Percentiles rank a stretch among this genome's conserved stretches.
Conservation (phyloP, 2,329 filamentous ascomycete genomes). For the Aureobasidium sp. region DNA sequence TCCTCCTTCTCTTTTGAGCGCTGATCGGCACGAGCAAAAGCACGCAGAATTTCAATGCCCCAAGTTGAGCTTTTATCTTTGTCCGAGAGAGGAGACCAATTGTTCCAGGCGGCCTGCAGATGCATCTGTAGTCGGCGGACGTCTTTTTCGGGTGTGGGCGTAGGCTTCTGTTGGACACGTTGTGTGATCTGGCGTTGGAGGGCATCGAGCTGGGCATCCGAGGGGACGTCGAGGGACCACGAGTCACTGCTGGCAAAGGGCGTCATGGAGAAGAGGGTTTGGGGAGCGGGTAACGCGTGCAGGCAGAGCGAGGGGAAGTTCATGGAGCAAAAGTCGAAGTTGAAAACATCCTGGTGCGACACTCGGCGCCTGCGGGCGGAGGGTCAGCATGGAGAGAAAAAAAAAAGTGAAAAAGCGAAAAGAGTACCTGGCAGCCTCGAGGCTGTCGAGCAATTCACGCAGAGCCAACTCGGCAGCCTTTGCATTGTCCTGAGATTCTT, state of each 20-base stretch:
- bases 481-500: conserved; percentile 5
- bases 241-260: conserved; percentile 71
- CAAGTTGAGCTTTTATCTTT: conserved; percentile 37
- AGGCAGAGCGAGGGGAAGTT: conserved; percentile 82
- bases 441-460: conserved; percentile 71
- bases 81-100: conserved; percentile 64
- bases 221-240: conserved; percentile 74
- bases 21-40: conserved; percentile 37
- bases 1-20: conserved; percentile 30
- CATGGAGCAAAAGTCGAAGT: conserved; percentile 78
- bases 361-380: conserved; percentile 30
- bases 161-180: conserved; percentile 27
- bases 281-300: conserved; percentile 70
- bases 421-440: conserved; percentile 70
- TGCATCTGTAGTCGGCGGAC: conserved; percentile 68
- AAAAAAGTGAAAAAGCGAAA: not conserved
- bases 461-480: conserved; percentile 78
- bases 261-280: conserved; percentile 73
- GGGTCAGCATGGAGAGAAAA: conserved; percentile 6
- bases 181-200: conserved; percentile 37
- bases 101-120: conserved; percentile 65
- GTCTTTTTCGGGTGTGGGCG: conserved; percentile 46
- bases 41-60: conserved; percentile 41
- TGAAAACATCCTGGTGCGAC: conserved; percentile 45
- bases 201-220: conserved; percentile 65